Conservation (phyloP, 208 protist species). For the Wallacemonas sp. region DNA sequence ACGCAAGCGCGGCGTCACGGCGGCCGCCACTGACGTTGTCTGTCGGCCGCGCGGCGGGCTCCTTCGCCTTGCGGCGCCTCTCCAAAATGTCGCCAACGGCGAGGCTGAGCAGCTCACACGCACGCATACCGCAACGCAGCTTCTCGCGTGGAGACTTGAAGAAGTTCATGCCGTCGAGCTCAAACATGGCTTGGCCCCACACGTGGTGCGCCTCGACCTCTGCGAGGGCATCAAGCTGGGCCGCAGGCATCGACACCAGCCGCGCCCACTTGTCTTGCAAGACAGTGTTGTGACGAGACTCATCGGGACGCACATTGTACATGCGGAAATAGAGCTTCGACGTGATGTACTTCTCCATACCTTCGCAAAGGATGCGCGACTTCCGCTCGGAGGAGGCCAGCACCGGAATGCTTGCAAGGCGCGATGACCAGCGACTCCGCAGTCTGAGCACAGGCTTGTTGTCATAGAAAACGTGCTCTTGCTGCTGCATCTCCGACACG, state of each 20-base stretch:
- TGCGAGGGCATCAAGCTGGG: slow-evolving; percentile 54
- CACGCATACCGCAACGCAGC: slow-evolving; percentile 64
- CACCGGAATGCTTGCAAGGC: slow-evolving; percentile 20
- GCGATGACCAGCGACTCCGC: slow-evolving; percentile 13
- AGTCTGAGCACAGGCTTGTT: slow-evolving; percentile 4
- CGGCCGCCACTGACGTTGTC: not conserved
- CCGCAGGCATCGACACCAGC: slow-evolving; percentile 35
- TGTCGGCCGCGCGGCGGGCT: not conserved
- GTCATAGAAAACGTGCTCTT: slow-evolving; percentile 19
- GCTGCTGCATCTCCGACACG: slow-evolving; percentile 30
- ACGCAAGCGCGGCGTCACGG: slow-evolving; percentile 15
- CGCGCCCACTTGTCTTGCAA: slow-evolving; percentile 41
- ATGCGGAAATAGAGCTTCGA: slow-evolving; percentile 65
- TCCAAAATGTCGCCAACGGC: slow-evolving; percentile 44
- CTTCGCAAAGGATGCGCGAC: slow-evolving; percentile 40
- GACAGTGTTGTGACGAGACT: slow-evolving; percentile 26
- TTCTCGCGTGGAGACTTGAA: slow-evolving; percentile 83
- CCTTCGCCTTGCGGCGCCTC: slow-evolving; percentile 11
- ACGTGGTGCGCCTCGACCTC: slow-evolving; percentile 65
- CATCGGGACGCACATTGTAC: slow-evolving; percentile 45
- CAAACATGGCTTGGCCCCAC: slow-evolving; percentile 83
- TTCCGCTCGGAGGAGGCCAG: slow-evolving; percentile 15
- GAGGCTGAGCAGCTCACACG: slow-evolving; percentile 53
- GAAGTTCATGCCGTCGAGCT: slow-evolving; percentile 85
- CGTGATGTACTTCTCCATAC: slow-evolving; percentile 79